Conservation (phyloP, 2,329 filamentous ascomycete species). For the Seiridium cupressi region DNA sequence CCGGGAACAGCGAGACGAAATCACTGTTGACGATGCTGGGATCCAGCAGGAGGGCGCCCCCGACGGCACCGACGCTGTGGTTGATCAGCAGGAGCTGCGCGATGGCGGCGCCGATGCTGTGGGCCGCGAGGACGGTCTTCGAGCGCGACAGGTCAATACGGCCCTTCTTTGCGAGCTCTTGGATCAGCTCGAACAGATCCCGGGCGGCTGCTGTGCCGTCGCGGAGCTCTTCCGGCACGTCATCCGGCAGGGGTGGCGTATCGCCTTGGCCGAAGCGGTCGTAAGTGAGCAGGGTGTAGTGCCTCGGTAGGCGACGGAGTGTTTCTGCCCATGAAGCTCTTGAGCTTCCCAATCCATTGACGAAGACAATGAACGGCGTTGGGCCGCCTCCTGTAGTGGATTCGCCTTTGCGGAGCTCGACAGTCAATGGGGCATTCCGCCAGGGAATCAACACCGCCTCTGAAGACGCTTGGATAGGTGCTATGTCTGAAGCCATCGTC, state of each 20-base stretch:
- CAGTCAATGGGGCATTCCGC: background rate
- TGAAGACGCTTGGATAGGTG: no score
- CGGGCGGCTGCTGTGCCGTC: background rate
- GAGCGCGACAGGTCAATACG: background rate
- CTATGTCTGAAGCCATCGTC: no score
- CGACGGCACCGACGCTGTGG: background rate
- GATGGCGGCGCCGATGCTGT: slow-evolving; percentile 2
- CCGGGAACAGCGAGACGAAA: slow-evolving; percentile 4
- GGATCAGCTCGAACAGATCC: background rate
- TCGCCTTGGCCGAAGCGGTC: slow-evolving; percentile 6
- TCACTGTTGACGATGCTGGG: slow-evolving; percentile 4
- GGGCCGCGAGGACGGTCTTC: background rate
- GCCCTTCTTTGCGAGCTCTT: background rate
- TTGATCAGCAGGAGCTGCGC: background rate
- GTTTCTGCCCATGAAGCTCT: background rate
- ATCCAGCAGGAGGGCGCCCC: background rate
- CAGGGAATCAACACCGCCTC: background rate
- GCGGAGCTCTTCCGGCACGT: background rate
- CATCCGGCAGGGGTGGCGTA: background rate
- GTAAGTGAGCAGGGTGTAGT: background rate
- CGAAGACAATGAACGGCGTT: background rate
- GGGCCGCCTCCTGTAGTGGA: background rate
- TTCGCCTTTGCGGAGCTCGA: background rate
- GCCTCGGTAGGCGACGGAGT: background rate
- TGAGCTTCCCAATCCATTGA: background rate